phyloP scores from a whole-genome alignment of 768 basidiomycete genomes.

The Pleurotus djamor region DNA sequence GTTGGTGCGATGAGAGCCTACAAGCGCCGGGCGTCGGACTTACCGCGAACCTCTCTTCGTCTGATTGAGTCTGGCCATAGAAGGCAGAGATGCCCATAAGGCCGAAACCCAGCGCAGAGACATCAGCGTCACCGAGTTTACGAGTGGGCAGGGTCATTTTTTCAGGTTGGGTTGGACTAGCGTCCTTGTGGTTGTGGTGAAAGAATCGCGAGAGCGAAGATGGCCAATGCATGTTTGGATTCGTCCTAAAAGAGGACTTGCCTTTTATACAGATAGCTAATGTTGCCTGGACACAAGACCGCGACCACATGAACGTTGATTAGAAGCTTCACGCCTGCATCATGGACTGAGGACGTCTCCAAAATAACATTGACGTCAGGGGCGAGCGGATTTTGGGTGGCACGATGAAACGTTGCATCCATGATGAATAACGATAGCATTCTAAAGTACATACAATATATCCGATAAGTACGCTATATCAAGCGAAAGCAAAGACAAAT shows the following conservation, averaged over 20 bases:
- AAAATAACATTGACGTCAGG: not conserved
- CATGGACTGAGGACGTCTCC: not conserved
- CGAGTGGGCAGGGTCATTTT: slow-evolving; percentile 14
- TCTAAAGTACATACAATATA: not conserved
- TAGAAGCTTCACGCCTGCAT: not conserved
- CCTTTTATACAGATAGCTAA: not conserved
- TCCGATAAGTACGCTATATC: not conserved
- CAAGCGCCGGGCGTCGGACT: not conserved
- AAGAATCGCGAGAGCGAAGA: not conserved
- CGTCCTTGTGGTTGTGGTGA: not conserved
- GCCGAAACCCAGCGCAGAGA: slow-evolving; percentile 60
- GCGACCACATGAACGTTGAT: not conserved
- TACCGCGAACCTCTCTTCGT: slow-evolving; percentile 64
- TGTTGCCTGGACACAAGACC: not conserved
- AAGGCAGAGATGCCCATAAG: slow-evolving; percentile 52
- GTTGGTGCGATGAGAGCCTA: not conserved
- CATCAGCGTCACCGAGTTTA: slow-evolving; percentile 41
- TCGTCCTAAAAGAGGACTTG: not conserved
- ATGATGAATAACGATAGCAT: not conserved
- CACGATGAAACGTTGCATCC: not conserved
- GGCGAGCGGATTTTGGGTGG: not conserved
- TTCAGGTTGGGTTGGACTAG: not conserved
- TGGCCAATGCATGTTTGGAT: no score
- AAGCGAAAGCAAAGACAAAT: not conserved
- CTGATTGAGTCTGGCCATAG: slow-evolving; percentile 43